Evolutionary conservation across 192 early-diverging fungal species (phyloP).

Genomic region (Umbelopsis isabellina): DNA sequence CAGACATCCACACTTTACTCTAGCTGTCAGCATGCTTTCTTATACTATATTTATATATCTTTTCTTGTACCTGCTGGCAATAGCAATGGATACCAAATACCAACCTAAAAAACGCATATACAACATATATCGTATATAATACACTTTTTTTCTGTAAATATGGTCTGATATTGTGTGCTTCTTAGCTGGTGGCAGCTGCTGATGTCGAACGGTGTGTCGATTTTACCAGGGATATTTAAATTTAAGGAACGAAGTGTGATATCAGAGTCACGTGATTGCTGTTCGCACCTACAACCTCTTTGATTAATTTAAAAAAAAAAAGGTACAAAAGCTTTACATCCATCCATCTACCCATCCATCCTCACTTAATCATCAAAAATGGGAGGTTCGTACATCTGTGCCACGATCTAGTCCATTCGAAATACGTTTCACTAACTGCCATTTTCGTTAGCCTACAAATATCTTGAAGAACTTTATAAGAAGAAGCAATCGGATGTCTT

Average conservation of each 20-base stretch:
- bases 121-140: no score
- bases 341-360: constrained; percentile 4
- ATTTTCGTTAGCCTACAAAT: constrained; percentile 68
- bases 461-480: constrained; percentile 93
- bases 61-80: no score
- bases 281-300: background rate
- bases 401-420: background rate
- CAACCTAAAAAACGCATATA: no score
- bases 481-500: constrained; percentile 99
- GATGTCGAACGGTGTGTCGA: no score
- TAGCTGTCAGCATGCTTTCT: no score
- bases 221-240: no score
- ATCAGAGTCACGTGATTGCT: background rate
- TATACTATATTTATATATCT: no score
- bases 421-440: background rate
- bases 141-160: no score
- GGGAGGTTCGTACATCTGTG: constrained; percentile 12
- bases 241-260: background rate
- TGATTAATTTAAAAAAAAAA: background rate
- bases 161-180: no score
- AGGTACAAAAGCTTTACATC: background rate
- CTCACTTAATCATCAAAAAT: background rate
- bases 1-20: no score
- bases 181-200: no score
- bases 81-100: no score